Evolutionary conservation across 768 basidiomycete genomes (phyloP), one percentile per base, ranked within the genome.

Genomic region (Rhodotorula toruloides): DNA sequence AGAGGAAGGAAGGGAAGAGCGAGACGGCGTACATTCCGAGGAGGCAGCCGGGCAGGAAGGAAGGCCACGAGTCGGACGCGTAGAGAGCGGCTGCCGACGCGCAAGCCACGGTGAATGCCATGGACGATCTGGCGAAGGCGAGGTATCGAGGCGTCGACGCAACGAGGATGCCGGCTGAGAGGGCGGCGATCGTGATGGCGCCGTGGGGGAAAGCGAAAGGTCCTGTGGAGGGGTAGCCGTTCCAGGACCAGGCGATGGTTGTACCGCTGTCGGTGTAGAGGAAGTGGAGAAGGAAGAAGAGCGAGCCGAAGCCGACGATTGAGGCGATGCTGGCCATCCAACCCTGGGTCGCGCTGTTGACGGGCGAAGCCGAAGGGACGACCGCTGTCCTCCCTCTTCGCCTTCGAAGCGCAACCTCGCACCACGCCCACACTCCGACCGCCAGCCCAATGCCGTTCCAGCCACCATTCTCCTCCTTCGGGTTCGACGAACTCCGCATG

Each of bases 201-300:
- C 69, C 65, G 39, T 63, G 61, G 2, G 69, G 69, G 21, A 66
- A 63, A 9, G 61, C 62, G 39, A 48, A 59, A 3, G 68, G 71
- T 1, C 67, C 67, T 14, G 48, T 21, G 9, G 49, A n/a, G 0
- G 71, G 71, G 42, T 63, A 63, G 0, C 71, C 71, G 0, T 27
- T 34, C 29, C 47, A 69, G 0, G 64, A 49, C 67, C 68, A 72
- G 3, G 65, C 61, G 46, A 72, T 63, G 31, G 63, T 44, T 4
- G 67, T 72, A 2, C 71, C 71, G 25, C 32, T 25, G 55, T 72
- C 71, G 60, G 64, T 69, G 37, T 43, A 65, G 37, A 69, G 63
- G 9, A 36, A 61, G 47, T 67, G 64, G 11, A 72, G 25, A 42
- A 63, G 54, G 65, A 72, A 72, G 34, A 66, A 52, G 32, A 63